Evolutionary conservation across 2,329 filamentous ascomycete genomes (phyloP), one percentile per base, ranked within the genome.

Genomic region (Talaromyces funiculosus): DNA sequence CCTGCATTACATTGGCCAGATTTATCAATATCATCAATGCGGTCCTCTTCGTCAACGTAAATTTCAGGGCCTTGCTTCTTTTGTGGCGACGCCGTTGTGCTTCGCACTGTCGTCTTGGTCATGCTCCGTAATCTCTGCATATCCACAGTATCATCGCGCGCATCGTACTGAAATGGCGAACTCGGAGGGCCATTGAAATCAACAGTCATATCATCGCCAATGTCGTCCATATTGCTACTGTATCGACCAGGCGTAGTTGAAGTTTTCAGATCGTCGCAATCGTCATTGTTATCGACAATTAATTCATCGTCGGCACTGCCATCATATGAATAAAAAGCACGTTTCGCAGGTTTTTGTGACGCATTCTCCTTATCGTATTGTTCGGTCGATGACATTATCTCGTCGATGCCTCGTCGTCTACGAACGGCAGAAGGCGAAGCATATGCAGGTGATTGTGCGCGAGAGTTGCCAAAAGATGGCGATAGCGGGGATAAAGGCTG

Each of bases 401-500:
- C 61, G 47, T 65, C 65, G 59, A 64, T 62, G 29, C 40, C 62
- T 31, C 53, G 55, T 22, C 65, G 67, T 37, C 58, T 63, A 33
- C 57, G 64, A 29, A 59, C 60, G 35, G 63, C 61, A 31, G 61
- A 58, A 29, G 59, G 62, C 35, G 62, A 62, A 38, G 63, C 65
- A 57, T 58, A 49, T 40, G 62, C 65, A 42, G 68, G 67, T n/a
- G 71, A 75, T 33, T 67, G 67, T 53, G 67, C 67, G 62, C 75
- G 73, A 43, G 70, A 70, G 64, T 78, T 78, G 62, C 77, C 75
- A 63, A 69, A 72, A 47, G 75, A 75, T 26, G 74, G 67, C 42
- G 75, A 74, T 49, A 78, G 69, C n/a, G 73, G 71, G 4, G 73
- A 76, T 33, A 78, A 65, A 56, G 75, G 74, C 60, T 72, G 72